These are phyloP conservation scores for Suhomyces taliae DNA, from an alignment of 1,139 yeast genomes.

Conservation along the genomic window DNA sequence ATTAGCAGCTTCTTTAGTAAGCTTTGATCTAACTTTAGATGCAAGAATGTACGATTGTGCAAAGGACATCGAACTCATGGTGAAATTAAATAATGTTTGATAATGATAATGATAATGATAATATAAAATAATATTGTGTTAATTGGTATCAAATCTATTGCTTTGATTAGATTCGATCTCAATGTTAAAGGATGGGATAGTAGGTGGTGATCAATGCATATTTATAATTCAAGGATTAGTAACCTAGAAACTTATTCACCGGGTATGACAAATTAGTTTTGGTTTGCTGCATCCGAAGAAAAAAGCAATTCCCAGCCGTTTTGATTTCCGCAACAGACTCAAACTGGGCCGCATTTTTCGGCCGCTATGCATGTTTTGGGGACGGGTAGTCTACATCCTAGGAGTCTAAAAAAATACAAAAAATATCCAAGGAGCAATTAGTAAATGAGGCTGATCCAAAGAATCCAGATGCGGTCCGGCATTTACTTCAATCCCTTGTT, in stretches of 20 bases:
- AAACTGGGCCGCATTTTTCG: neutral
- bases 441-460: too few species aligned
- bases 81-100: neutral
- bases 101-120: too few species aligned
- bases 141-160: neutral
- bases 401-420: too few species aligned
- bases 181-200: neutral
- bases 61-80: slow-evolving; percentile 29
- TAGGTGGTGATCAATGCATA: neutral
- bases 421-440: too few species aligned
- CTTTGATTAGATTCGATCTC: neutral
- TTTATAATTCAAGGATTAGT: neutral
- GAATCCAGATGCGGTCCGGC: too few species aligned
- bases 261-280: slow-evolving; percentile 3
- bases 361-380: neutral
- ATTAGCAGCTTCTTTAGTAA: slow-evolving; percentile 64
- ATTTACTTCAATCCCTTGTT: too few species aligned
- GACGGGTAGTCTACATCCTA: too few species aligned
- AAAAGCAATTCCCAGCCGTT: slow-evolving; percentile 7
- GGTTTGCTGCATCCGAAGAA: slow-evolving; percentile 1
- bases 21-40: slow-evolving; percentile 64
- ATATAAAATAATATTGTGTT: too few species aligned
- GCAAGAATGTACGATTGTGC: slow-evolving; percentile 68
- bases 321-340: neutral
- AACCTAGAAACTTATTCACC: neutral